Conservation (phyloP, 1,284 basidiomycete species). For the Heterobasidion annosum region DNA sequence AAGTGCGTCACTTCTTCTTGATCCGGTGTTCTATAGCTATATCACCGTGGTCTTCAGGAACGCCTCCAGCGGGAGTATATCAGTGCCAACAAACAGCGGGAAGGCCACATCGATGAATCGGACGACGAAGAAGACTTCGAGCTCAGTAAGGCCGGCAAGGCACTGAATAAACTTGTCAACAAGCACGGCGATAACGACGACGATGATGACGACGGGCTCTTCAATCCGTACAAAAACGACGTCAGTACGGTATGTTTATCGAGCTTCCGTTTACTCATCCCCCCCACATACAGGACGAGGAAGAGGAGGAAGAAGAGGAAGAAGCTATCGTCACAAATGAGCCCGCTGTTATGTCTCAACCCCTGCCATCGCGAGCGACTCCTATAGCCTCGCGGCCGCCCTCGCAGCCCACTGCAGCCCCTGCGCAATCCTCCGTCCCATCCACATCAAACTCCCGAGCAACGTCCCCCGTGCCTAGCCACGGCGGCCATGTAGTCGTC, state of each 20-base stretch:
- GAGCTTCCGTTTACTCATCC: neutral
- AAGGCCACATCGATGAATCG: neutral
- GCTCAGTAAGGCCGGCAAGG: slow-evolving; percentile 62
- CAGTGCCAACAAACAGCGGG: slow-evolving; percentile 59
- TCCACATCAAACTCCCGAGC: slow-evolving; percentile 33
- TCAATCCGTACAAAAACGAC: slow-evolving; percentile 73
- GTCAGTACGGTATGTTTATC: slow-evolving; percentile 24
- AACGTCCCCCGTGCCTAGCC: slow-evolving; percentile 43
- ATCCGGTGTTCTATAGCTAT: neutral
- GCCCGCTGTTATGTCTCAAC: slow-evolving; percentile 49
- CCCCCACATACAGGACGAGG: slow-evolving; percentile 13
- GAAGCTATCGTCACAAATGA: slow-evolving; percentile 40
- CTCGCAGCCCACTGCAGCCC: slow-evolving; percentile 21
- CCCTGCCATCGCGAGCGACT: slow-evolving; percentile 24
- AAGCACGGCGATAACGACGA: slow-evolving; percentile 66
- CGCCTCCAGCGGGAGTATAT: slow-evolving; percentile 79
- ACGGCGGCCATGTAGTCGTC: slow-evolving; percentile 66
- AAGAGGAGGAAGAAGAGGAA: slow-evolving; percentile 67
- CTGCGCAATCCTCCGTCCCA: slow-evolving; percentile 8
- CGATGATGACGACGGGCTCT: slow-evolving; percentile 76
- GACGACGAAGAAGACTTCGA: slow-evolving; percentile 37
- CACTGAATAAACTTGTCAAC: slow-evolving; percentile 70
- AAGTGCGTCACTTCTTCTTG: slow-evolving; percentile 34
- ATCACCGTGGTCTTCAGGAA: slow-evolving; percentile 36
- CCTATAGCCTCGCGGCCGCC: slow-evolving; percentile 24